phyloP scores from a whole-genome alignment of 2,329 filamentous ascomycete species.

The Mycosphaerella arachidis region DNA sequence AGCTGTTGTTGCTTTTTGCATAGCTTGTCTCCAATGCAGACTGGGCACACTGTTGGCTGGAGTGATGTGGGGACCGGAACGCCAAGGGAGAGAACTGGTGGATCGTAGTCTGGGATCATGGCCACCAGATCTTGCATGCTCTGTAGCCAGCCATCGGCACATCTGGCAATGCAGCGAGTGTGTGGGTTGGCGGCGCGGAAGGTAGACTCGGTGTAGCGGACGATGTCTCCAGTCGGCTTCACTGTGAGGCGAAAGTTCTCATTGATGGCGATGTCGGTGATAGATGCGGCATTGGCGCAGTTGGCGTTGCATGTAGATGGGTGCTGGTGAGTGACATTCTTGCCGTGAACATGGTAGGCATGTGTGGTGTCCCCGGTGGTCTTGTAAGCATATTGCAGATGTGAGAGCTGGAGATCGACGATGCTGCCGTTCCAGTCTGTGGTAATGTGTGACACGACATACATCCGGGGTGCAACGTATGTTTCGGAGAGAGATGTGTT shows the following conservation, averaged over 20 bases:
- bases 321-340: slow-evolving; percentile 9
- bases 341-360: slow-evolving; percentile 24
- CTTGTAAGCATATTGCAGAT: slow-evolving; percentile 12
- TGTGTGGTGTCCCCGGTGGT: slow-evolving; percentile 6
- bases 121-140: slow-evolving; percentile 7
- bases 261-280: slow-evolving; percentile 12
- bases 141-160: slow-evolving; percentile 15
- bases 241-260: slow-evolving; percentile 9
- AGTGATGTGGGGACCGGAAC: slow-evolving; percentile 4
- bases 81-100: slow-evolving; percentile 7
- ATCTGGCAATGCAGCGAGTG: slow-evolving; percentile 10
- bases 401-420: slow-evolving; percentile 12
- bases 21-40: slow-evolving; percentile 25
- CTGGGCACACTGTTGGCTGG: slow-evolving; percentile 23
- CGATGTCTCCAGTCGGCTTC: slow-evolving; percentile 20
- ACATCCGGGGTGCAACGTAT: slow-evolving; percentile 9
- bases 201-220: slow-evolving; percentile 13
- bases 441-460: slow-evolving; percentile 12
- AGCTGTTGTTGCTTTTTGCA: slow-evolving; percentile 23
- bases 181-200: slow-evolving; percentile 9
- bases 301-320: neutral
- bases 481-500: neutral
- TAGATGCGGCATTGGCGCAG: slow-evolving; percentile 8
- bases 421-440: slow-evolving; percentile 10
- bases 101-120: slow-evolving; percentile 20